These are phyloP conservation scores for Larix sibirica DNA, from an alignment of 83 land plant species.

Conservation along the genomic window DNA sequence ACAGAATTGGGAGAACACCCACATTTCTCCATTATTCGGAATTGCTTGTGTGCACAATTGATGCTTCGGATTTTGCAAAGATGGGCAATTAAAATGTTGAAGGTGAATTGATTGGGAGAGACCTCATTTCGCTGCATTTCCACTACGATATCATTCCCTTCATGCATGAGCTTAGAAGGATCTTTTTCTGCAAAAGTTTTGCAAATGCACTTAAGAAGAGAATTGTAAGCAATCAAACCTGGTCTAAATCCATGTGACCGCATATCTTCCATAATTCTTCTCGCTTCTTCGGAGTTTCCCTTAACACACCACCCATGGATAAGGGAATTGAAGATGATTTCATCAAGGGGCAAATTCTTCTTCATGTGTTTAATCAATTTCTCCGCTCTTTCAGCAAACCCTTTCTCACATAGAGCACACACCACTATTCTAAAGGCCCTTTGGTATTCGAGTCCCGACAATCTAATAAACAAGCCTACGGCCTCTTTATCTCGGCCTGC, in stretches of 20 bases:
- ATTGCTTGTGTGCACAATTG: slow-evolving; percentile 34
- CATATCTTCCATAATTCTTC: slow-evolving; percentile 42
- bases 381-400: slow-evolving; percentile 47
- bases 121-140: slow-evolving; percentile 45
- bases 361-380: slow-evolving; percentile 31
- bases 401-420: slow-evolving; percentile 42
- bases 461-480: slow-evolving; percentile 33
- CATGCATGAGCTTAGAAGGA: slow-evolving; percentile 50
- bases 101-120: slow-evolving; percentile 34
- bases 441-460: slow-evolving; percentile 18
- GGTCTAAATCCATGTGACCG: slow-evolving; percentile 30
- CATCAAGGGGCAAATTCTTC: slow-evolving; percentile 18
- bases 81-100: slow-evolving; percentile 46
- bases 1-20: slow-evolving; percentile 51
- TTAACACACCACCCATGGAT: slow-evolving; percentile 51
- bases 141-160: slow-evolving; percentile 38
- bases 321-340: slow-evolving; percentile 20
- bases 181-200: slow-evolving; percentile 26
- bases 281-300: slow-evolving; percentile 41
- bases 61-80: slow-evolving; percentile 43
- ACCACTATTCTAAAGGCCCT: slow-evolving; percentile 26
- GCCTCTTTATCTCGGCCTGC: slow-evolving; percentile 48
- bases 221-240: slow-evolving; percentile 35
- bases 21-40: slow-evolving; percentile 26
- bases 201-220: slow-evolving; percentile 49